Conservation (phyloP, 1,139 yeast species). For the Kurtzmaniella quercitrusa region DNA sequence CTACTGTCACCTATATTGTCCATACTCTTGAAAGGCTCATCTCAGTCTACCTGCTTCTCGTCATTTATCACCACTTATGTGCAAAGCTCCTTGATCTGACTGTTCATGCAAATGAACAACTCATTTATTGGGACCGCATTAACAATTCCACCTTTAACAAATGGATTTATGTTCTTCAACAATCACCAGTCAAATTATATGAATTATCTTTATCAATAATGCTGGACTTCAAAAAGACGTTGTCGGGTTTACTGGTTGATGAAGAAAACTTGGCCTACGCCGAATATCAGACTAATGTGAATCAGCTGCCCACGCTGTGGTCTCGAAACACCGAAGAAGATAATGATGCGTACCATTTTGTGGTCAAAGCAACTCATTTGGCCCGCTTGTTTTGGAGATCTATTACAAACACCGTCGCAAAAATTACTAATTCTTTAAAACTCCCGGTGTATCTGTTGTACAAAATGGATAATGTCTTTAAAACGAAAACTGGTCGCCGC, state of each 20-base stretch:
- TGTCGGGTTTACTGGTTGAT: background rate
- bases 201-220: constrained; percentile 13
- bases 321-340: constrained; percentile 7
- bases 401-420: background rate
- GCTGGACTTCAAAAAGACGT: constrained; percentile 6
- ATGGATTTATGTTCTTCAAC: constrained; percentile 31
- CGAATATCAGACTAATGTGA: background rate
- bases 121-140: constrained; percentile 35
- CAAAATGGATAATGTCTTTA: constrained; percentile 9
- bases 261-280: background rate
- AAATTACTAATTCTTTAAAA: constrained; percentile 3
- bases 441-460: constrained; percentile 5
- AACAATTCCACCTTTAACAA: constrained; percentile 23
- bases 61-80: constrained; percentile 27
- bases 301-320: constrained; percentile 4
- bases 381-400: background rate
- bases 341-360: constrained; percentile 2
- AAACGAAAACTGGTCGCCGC: constrained; percentile 5
- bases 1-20: background rate
- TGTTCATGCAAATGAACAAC: constrained; percentile 29
- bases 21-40: constrained; percentile 15
- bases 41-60: constrained; percentile 22
- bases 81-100: constrained; percentile 35
- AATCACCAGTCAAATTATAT: constrained; percentile 24
- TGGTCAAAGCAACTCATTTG: background rate